phyloP scores from a whole-genome alignment of 31 red algal species.

The Odonthalia washingtoniensis region DNA sequence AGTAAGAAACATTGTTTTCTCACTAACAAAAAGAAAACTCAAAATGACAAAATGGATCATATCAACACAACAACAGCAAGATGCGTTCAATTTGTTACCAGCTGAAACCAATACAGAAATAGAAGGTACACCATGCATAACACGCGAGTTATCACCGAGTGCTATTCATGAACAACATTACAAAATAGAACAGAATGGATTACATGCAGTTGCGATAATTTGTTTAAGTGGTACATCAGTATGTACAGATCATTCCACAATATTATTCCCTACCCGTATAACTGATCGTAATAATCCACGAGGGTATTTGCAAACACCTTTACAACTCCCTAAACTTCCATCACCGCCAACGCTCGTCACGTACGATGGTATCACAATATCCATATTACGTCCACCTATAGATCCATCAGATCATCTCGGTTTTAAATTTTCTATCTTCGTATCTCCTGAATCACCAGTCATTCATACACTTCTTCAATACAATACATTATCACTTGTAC shows the following conservation, averaged over 20 bases:
- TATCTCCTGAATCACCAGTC: conserved; percentile 14
- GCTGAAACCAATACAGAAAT: no score
- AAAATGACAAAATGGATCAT: no score
- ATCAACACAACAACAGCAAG: no score
- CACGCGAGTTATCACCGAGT: no score
- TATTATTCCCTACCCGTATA: conserved; percentile 43
- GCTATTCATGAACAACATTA: neutral
- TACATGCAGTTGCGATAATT: conserved; percentile 18
- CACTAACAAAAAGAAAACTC: no score
- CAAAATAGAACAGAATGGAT: conserved; percentile 37
- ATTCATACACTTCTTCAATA: neutral
- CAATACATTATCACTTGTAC: neutral
- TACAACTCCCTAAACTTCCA: neutral
- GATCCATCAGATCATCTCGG: neutral
- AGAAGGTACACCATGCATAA: no score
- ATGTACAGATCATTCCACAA: neutral
- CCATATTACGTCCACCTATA: neutral
- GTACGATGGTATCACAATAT: conserved; percentile 15
- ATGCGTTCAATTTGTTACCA: no score
- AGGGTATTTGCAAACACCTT: conserved; percentile 30
- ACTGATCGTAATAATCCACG: conserved; percentile 32
- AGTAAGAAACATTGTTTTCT: no score
- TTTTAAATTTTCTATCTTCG: conserved; percentile 5
- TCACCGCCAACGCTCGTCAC: neutral
- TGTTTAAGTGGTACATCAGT: neutral